Evolutionary conservation across 495 filamentous ascomycete genomes (phyloP).

Genomic region (Clohesyomyces aquaticus): DNA sequence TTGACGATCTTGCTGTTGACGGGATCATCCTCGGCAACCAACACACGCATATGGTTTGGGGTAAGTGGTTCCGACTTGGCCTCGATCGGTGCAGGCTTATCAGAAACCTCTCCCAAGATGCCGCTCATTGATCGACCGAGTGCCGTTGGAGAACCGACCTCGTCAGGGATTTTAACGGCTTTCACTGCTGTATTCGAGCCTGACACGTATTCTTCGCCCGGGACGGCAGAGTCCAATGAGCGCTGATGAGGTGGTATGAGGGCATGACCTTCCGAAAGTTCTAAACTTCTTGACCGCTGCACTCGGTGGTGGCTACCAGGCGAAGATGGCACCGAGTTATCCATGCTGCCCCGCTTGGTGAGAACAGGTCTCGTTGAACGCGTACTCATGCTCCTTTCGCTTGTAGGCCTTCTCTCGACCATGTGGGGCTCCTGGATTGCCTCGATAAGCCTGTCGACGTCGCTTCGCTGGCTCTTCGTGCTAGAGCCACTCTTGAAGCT

Average conservation of each 20-base stretch:
- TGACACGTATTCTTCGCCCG: conserved; percentile 49
- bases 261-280: not conserved
- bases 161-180: conserved; percentile 51
- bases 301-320: conserved; percentile 10
- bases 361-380: conserved; percentile 39
- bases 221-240: conserved; percentile 38
- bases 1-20: conserved; percentile 86
- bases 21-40: conserved; percentile 92
- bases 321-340: not conserved
- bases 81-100: conserved; percentile 8
- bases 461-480: conserved; percentile 62
- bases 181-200: conserved; percentile 51
- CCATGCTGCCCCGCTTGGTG: conserved; percentile 24
- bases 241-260: conserved; percentile 39
- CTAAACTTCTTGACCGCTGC: conserved; percentile 29
- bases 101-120: conserved; percentile 28
- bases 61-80: conserved; percentile 7
- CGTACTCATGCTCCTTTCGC: conserved; percentile 18
- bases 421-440: conserved; percentile 68
- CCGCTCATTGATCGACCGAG: not conserved
- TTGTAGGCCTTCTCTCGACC: conserved; percentile 44
- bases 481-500: conserved; percentile 62
- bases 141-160: conserved; percentile 10
- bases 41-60: conserved; percentile 60
- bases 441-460: conserved; percentile 75